Percentiles rank a stretch among this genome's conserved stretches.
phyloP scores from a whole-genome alignment of 495 filamentous ascomycete species.

The Trichoderma asperelloides region DNA sequence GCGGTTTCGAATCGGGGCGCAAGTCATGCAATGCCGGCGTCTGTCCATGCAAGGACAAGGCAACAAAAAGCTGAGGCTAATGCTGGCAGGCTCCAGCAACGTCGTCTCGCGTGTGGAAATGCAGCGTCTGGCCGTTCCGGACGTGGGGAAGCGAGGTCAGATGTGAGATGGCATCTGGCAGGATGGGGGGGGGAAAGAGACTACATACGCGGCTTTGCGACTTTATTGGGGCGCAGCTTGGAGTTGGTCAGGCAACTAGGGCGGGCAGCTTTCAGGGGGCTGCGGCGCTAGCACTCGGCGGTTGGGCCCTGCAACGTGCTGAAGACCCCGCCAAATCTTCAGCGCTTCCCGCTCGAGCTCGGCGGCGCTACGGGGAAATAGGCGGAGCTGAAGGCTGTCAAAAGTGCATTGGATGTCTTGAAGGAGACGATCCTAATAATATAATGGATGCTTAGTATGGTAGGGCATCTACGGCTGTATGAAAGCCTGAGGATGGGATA shows the following conservation, averaged over 20 bases:
- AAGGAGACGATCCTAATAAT: no score
- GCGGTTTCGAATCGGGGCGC: neutral
- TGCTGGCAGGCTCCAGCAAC: neutral
- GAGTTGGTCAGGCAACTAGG: slow-evolving; percentile 4
- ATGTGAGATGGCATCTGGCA: neutral
- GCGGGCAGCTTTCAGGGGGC: neutral
- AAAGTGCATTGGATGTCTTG: no score
- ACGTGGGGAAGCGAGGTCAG: neutral
- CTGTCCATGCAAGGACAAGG: neutral
- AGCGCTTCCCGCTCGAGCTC: neutral
- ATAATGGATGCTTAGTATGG: no score
- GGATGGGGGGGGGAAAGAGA: neutral
- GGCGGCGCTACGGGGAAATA: neutral
- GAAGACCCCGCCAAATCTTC: neutral
- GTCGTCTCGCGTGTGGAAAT: neutral
- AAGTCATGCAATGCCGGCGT: neutral
- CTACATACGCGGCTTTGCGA: neutral
- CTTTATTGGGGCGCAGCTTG: neutral
- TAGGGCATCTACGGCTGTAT: no score
- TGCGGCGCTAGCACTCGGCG: neutral
- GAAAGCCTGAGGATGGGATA: no score
- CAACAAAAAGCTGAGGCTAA: neutral
- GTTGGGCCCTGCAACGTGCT: neutral
- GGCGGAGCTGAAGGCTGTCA: neutral
- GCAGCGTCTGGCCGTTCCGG: neutral